Evolutionary conservation across 352 stramenopile species (phyloP).

Genomic region (Elongisporangium prolatum): DNA sequence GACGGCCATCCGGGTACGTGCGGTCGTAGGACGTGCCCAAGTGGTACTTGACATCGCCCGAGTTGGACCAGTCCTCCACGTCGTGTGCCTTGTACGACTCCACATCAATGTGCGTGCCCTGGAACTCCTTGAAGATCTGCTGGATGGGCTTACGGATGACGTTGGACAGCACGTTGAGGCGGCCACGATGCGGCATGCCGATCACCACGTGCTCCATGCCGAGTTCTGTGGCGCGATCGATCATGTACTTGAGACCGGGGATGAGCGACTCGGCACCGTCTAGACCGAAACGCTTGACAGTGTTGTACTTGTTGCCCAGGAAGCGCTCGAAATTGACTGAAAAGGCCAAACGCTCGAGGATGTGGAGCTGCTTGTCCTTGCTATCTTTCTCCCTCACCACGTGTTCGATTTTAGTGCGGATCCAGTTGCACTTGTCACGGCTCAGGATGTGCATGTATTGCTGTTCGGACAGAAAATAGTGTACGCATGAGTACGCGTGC

Average conservation of each 20-base stretch:
- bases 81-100: constrained; percentile 79
- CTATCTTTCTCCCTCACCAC: constrained; percentile 62
- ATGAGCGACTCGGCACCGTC: constrained; percentile 96
- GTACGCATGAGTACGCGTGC: not conserved
- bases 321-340: constrained; percentile 99
- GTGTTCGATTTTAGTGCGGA: constrained; percentile 87
- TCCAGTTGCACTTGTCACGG: constrained; percentile 98
- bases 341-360: constrained; percentile 96
- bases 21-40: constrained; percentile 96
- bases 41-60: constrained; percentile 99
- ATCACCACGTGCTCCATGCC: constrained; percentile 97
- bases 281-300: constrained; percentile 97
- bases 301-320: constrained; percentile 98
- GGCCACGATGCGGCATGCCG: constrained; percentile 96
- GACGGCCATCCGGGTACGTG: constrained; percentile 92
- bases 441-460: constrained; percentile 99
- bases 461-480: constrained; percentile 13
- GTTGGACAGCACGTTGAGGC: constrained; percentile 97
- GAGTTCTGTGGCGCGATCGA: constrained; percentile 93
- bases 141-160: constrained; percentile 97
- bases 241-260: constrained; percentile 93
- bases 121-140: constrained; percentile 97
- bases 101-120: constrained; percentile 94
- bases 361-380: constrained; percentile 95
- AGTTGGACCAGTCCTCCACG: constrained; percentile 87